Evolutionary conservation across 169 alveolate genomes (phyloP), one percentile per base, ranked within the genome.

Genomic region (Eimeria acervulina): DNA sequence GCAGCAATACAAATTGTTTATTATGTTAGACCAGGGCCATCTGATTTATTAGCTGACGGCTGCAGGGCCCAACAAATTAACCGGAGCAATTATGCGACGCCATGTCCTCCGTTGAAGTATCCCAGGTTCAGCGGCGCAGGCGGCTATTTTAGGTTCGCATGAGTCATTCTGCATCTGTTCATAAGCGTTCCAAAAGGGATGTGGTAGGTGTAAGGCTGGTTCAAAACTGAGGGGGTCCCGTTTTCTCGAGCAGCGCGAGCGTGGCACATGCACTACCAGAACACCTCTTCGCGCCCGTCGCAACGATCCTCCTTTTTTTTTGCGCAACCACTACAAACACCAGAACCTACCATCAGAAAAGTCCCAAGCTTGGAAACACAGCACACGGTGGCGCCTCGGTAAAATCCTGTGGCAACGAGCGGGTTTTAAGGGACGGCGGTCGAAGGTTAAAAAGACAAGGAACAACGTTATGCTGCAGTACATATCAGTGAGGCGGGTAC

Each of bases 31-130:
- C 23, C n/a, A 78, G 36, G 88, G 63, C 51, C 81, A 36, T 70
- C 88, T 40, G 88, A n/a, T 42, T 42, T 42, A 78, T 42, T 42
- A 40, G 66, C 19, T 78, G 44, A 42, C 40, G 31, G 66, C 63
- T 42, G 17, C 88, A 78, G 88, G 38, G 88, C 38, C 66, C 66
- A 44, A 78, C 88, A 44, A n/a, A 12, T 78, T 78, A 40, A 40
- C 66, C 63, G 26, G 66, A 78, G 61, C 88, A 38, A 44, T 78
- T 78, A 44, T 78, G 88, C 88, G 88, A 78, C 88, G 88, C 33
- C 88, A 78, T 78, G 88, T 33, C 63, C 40, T 78, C 33, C 42
- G 15, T 44, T 40, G 88, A 23, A 4, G 63, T 42, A 42, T 44
- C 55, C 38, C 5, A 44, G 66, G 88, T 78, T 26, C 55, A 40